These are phyloP conservation scores for Tausonia pullulans DNA, from an alignment of 1,284 basidiomycete genomes.

Conservation along the genomic window DNA sequence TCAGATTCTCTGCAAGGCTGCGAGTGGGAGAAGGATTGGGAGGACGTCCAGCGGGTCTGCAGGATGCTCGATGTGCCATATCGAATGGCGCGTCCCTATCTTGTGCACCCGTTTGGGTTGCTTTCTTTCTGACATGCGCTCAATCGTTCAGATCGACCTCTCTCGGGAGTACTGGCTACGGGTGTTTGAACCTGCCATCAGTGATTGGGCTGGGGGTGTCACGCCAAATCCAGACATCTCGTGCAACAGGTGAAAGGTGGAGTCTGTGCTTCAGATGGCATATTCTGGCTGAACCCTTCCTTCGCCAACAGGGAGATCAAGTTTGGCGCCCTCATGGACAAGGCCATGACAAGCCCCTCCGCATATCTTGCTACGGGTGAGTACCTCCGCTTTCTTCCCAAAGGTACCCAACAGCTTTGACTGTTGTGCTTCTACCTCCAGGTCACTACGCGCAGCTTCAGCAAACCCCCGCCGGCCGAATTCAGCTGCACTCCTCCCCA, in stretches of 20 bases:
- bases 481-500: conserved; percentile 52
- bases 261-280: background rate
- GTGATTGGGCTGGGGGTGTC: conserved; percentile 58
- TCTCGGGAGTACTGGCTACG: conserved; percentile 76
- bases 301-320: conserved; percentile 63
- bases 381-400: conserved; percentile 3
- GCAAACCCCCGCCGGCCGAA: conserved; percentile 38
- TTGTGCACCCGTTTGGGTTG: background rate
- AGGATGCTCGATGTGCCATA: conserved; percentile 52
- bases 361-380: conserved; percentile 53
- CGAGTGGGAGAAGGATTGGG: conserved; percentile 92
- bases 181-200: conserved; percentile 74
- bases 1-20: conserved; percentile 54
- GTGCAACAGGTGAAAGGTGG: conserved; percentile 60
- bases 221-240: conserved; percentile 92
- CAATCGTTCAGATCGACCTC: conserved; percentile 53
- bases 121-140: background rate
- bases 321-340: conserved; percentile 73
- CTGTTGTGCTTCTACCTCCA: conserved; percentile 22
- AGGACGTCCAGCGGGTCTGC: conserved; percentile 75
- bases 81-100: conserved; percentile 45
- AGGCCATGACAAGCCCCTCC: conserved; percentile 36
- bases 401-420: conserved; percentile 13
- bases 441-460: conserved; percentile 81
- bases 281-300: background rate